Evolutionary conservation across 192 early-diverging fungal genomes (phyloP), one percentile per base, ranked within the genome.

Genomic region (Coemansia sp.): DNA sequence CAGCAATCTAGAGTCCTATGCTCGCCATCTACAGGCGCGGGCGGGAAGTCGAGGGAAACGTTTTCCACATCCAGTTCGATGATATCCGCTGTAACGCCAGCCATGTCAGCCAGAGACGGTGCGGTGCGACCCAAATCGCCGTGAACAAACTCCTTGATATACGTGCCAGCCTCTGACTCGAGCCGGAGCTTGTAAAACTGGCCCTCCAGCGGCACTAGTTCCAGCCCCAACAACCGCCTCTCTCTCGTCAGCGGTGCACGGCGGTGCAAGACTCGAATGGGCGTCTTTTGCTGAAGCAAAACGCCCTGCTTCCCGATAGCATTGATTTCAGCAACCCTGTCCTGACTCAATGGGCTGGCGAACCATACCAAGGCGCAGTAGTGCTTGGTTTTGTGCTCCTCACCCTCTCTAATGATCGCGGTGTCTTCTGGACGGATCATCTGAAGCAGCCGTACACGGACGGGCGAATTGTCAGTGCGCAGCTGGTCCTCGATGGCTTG

Each of bases 81-180:
- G 21, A 95, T 91, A 60, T 87, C 88, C 1, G 93, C 88, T 26
- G 81, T 86, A 26, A 85, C 60, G 36, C 92, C 82, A 2, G 84
- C 85, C 63, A 98, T 62, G 26, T 65, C 65, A n/a, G 74, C 75
- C 26, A 91, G 60, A 23, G 86, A 90, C 13, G 95, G 95, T 24
- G 67, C 69, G 1, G 94, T 95, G 23, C 94, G 85, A 4, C 94
- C 94, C 16, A 89, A 67, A 81, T 98, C 95, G n/a, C 94, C 91
- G 64, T 95, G 94, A 2, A 95, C 86, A 88, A 96, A 98, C 82
- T 98, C 95, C 65, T 98, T 98, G 61, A 98, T 88, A 39, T 84
- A 85, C 1, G 94, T 91, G 11, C 95, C 95, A 11, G 95, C 94
- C 65, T 88, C 88, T 0, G 95, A 95, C 46, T 86, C 83, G 65